Conservation (phyloP, 2,329 filamentous ascomycete species). For the Microcyclosporella mali region DNA sequence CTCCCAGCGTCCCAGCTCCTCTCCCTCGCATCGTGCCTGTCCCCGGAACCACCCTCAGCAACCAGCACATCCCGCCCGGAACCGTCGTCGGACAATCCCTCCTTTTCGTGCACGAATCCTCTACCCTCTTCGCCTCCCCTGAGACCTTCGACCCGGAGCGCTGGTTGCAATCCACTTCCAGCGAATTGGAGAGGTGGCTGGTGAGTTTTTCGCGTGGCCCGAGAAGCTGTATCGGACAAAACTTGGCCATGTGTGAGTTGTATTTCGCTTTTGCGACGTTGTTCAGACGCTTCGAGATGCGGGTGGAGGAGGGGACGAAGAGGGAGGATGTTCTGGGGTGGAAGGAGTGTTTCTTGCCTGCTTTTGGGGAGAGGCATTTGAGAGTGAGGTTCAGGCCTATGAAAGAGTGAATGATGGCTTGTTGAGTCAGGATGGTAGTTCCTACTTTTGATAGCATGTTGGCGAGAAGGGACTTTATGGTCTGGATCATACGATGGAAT, state of each 20-base stretch:
- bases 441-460: too few species aligned
- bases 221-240: conserved; percentile 10
- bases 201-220: conserved; percentile 13
- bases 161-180: conserved; percentile 36
- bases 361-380: conserved; percentile 10
- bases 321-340: conserved; percentile 7
- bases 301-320: conserved; percentile 10
- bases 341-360: conserved; percentile 15
- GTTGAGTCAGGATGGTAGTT: too few species aligned
- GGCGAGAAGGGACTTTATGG: too few species aligned
- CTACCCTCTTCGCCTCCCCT: conserved; percentile 42
- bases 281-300: conserved; percentile 12
- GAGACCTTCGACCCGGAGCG: conserved; percentile 43
- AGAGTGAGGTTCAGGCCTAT: conserved; percentile 9
- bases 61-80: conserved; percentile 40
- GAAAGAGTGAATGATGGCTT: neutral
- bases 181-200: conserved; percentile 11
- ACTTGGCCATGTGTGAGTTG: conserved; percentile 12
- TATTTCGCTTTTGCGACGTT: conserved; percentile 12
- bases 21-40: conserved; percentile 42
- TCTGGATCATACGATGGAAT: too few species aligned
- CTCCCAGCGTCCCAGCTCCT: conserved; percentile 40
- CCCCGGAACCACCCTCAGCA: conserved; percentile 40
- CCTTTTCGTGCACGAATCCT: conserved; percentile 48
- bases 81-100: conserved; percentile 43